Evolutionary conservation across 75 land plant genomes (phyloP), one percentile per base, ranked within the genome.

Genomic region (Picea sitchensis): DNA sequence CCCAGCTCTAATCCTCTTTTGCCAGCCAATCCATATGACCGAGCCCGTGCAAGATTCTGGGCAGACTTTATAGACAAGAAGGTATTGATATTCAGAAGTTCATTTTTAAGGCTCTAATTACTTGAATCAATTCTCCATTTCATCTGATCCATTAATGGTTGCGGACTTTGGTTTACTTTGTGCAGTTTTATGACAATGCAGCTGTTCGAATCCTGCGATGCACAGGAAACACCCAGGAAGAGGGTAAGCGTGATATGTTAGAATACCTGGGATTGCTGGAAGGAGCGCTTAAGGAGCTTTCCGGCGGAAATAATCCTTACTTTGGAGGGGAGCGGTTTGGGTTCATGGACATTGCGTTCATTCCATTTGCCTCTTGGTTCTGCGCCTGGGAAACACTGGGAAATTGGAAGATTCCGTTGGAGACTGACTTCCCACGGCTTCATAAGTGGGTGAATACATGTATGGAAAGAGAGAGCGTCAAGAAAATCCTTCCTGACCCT

Each of bases 21-120:
- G 34, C 92, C 90, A 2, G 3, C 75, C 12, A 57, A 65, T 34
- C 60, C 88, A 9, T 79, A 88, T 58, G 86, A 47, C 6, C 26
- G 81, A 56, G 79, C 88, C 74, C 18, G 59, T 60, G 87, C 85
- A 23, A 61, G 87, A 17, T 90, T 90, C 68, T 87, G 89, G 92
- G 87, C 84, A 2, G 90, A 90, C 59, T 90, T 80, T 78, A 54
- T 84, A 20, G 90, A 88, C 77, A 88, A 90, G 75, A 78, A 78
- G 58, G 81, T 80, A 17, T 62, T 12, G 26, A 26, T 26, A 26
- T 26, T 26, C 26, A 26, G 26, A 26, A 26, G 26, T 26, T 26
- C 26, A 26, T 26, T 26, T 26, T 26, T 26, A 26, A 26, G 26
- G 26, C 26, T 26, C 26, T 26, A 26, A 26, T 26, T 26, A 26